Evolutionary conservation across 306 rosid species (phyloP).

Genomic region (Citrullus amarus): DNA sequence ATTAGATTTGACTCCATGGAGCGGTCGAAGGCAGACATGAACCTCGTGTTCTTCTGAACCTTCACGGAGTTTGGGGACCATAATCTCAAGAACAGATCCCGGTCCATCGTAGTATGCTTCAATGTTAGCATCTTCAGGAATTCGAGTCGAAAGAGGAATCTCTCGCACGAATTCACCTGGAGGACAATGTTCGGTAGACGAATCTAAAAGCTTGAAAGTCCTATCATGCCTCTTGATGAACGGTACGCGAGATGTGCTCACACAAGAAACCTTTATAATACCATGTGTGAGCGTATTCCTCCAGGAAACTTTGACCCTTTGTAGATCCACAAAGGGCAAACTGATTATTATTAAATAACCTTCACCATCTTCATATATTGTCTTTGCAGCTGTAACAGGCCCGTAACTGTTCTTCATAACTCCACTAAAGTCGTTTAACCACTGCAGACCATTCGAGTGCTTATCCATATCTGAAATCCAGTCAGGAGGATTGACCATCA

Average conservation of each 20-base stretch:
- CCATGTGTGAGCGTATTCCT: conserved; percentile 76
- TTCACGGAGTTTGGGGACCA: conserved; percentile 72
- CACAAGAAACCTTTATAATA: conserved; percentile 81
- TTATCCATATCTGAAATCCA: conserved; percentile 43
- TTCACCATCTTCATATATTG: conserved; percentile 75
- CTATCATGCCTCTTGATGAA: conserved; percentile 67
- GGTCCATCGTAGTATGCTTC: conserved; percentile 93
- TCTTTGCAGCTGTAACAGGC: conserved; percentile 87
- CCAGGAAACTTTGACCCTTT: conserved; percentile 86
- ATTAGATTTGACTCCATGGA: conserved; percentile 68
- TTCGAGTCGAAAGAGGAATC: conserved; percentile 66
- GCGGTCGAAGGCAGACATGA: conserved; percentile 88
- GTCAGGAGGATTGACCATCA: conserved; percentile 68
- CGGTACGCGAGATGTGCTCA: conserved; percentile 66
- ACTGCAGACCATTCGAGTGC: conserved; percentile 36
- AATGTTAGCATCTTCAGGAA: conserved; percentile 84
- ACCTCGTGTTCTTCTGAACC: conserved; percentile 95
- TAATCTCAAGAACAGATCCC: conserved; percentile 79
- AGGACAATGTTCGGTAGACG: conserved; percentile 82
- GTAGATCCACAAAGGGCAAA: conserved; percentile 79
- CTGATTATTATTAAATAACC: conserved; percentile 75
- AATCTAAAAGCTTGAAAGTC: conserved; percentile 75
- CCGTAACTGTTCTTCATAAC: conserved; percentile 71
- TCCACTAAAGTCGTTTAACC: conserved; percentile 71
- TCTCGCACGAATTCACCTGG: conserved; percentile 89